Conservation (phyloP, 768 basidiomycete genomes). For the Gloeopeniophorella convolvens region DNA sequence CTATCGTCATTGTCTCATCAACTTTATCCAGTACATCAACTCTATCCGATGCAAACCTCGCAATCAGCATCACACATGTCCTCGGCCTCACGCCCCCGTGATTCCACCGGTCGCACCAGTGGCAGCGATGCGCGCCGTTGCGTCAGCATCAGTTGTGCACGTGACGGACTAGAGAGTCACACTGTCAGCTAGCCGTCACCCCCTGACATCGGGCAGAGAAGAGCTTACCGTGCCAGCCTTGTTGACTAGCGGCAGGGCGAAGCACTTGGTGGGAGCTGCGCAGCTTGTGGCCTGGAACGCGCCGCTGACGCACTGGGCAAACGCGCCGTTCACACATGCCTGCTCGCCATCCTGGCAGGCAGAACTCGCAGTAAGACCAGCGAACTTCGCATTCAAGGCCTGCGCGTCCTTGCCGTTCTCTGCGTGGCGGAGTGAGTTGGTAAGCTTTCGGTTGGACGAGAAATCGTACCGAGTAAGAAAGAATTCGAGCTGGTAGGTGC, state of each 20-base stretch:
- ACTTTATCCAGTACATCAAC: too few relatives aligned
- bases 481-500: constrained; percentile 11
- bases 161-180: too few relatives aligned
- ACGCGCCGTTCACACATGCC: constrained; percentile 20
- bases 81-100: not conserved
- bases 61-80: not conserved
- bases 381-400: constrained; percentile 29
- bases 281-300: constrained; percentile 20
- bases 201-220: not conserved
- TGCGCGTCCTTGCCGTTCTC: constrained; percentile 31
- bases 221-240: constrained; percentile 18
- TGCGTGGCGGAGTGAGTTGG: constrained; percentile 21
- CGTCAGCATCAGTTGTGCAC: not conserved
- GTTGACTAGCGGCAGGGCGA: constrained; percentile 25
- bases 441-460: not conserved
- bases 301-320: constrained; percentile 25
- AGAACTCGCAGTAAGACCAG: constrained; percentile 23
- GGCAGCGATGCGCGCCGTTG: not conserved
- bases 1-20: not conserved
- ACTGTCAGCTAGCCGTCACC: not conserved
- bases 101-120: too few relatives aligned
- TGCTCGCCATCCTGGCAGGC: constrained; percentile 23
- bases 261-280: constrained; percentile 18
- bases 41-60: not conserved
- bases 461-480: constrained; percentile 10